phyloP scores from a whole-genome alignment of 768 basidiomycete species.

The Xanthoconium purpureum region DNA sequence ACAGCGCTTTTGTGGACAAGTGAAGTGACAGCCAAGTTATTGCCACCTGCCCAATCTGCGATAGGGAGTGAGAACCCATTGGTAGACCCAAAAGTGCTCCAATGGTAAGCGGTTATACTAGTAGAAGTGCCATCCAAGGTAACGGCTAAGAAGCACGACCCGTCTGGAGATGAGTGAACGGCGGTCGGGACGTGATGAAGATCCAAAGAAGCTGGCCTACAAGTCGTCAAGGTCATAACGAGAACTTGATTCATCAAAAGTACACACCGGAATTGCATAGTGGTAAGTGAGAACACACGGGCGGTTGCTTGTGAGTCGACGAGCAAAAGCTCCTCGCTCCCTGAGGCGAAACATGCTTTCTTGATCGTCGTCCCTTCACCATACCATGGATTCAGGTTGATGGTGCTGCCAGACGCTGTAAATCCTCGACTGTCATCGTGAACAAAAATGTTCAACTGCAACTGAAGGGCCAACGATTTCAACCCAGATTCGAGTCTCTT shows the following conservation, averaged over 20 bases:
- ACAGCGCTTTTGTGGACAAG: constrained; percentile 40
- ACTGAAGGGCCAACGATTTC: constrained; percentile 18
- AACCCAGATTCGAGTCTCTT: background rate
- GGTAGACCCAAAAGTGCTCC: constrained; percentile 55
- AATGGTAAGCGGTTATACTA: constrained; percentile 46
- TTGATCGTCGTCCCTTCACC: constrained; percentile 32
- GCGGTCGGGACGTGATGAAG: constrained; percentile 34
- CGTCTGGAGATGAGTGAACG: constrained; percentile 51
- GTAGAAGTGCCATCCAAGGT: constrained; percentile 19
- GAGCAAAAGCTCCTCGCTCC: constrained; percentile 52
- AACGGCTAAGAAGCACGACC: constrained; percentile 46
- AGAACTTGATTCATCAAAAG: background rate
- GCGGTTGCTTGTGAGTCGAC: constrained; percentile 43
- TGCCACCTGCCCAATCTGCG: constrained; percentile 24
- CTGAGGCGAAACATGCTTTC: constrained; percentile 44
- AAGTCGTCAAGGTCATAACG: background rate
- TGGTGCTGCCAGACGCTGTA: constrained; percentile 39
- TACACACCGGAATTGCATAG: constrained; percentile 52
- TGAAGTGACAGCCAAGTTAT: constrained; percentile 41
- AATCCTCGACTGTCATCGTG: constrained; percentile 48
- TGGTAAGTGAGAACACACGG: constrained; percentile 51
- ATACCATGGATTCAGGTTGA: constrained; percentile 49
- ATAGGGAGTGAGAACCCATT: constrained; percentile 41
- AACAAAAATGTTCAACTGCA: constrained; percentile 43
- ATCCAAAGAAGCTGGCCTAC: constrained; percentile 46